Conservation (phyloP, 768 basidiomycete species). For the Tricholoma terreum region DNA sequence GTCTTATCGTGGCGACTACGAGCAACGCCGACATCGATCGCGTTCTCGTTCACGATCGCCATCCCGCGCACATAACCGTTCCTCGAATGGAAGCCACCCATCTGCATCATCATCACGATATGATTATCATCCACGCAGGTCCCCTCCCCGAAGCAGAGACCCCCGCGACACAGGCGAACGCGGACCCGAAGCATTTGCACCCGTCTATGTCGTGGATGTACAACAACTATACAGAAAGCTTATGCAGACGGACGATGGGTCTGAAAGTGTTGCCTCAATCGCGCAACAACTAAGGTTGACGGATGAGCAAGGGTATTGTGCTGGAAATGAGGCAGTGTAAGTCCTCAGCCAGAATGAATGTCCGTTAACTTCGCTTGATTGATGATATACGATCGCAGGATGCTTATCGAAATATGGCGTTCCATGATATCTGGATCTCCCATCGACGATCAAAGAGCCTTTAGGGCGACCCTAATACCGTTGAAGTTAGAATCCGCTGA, state of each 20-base stretch:
- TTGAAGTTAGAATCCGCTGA: neutral
- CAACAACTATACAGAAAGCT: constrained; percentile 35
- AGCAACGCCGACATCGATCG: constrained; percentile 6
- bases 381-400: constrained; percentile 20
- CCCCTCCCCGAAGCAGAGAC: neutral
- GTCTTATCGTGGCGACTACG: constrained; percentile 1
- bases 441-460: constrained; percentile 43
- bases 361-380: neutral
- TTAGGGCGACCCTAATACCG: constrained; percentile 6
- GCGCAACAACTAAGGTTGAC: constrained; percentile 32
- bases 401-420: constrained; percentile 42
- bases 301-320: constrained; percentile 38
- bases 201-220: constrained; percentile 40
- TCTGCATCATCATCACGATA: constrained; percentile 3
- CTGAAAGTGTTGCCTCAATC: constrained; percentile 23
- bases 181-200: constrained; percentile 16
- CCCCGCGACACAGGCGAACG: neutral
- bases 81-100: neutral
- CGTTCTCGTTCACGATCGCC: constrained; percentile 24
- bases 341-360: constrained; percentile 10
- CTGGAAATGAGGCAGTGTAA: constrained; percentile 52
- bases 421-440: constrained; percentile 43
- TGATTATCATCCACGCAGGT: neutral
- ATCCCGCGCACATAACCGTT: neutral
- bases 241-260: constrained; percentile 30